Percentiles rank a stretch among this genome's conserved stretches.
These are phyloP conservation scores for Aspergillus eucalypticola DNA, from an alignment of 2,329 filamentous ascomycete genomes.

Conservation along the genomic window DNA sequence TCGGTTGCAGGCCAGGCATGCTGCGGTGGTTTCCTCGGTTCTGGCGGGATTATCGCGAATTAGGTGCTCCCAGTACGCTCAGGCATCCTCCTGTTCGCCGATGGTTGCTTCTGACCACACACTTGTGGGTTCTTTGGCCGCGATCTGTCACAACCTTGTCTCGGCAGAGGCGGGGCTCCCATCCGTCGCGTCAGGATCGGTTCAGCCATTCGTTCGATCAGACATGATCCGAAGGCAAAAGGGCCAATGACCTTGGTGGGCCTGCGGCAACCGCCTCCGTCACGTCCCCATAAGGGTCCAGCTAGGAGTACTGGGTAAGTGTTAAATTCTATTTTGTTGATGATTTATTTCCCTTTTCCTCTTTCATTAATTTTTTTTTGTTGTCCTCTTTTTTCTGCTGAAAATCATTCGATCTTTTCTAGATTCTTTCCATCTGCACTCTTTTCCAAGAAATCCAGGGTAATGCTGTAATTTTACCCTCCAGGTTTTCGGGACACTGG, in stretches of 20 bases:
- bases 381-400: background rate
- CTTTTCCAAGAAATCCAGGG: background rate
- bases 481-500: background rate
- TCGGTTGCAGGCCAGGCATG: background rate
- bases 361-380: background rate
- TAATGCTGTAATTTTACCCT: background rate
- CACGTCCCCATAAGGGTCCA: background rate
- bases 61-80: background rate
- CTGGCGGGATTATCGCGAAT: background rate
- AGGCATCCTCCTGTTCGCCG: background rate
- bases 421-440: background rate
- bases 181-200: background rate
- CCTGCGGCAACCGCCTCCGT: background rate
- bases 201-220: slow-evolving; percentile 1
- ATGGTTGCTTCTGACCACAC: background rate
- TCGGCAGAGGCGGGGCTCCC: slow-evolving; percentile 1
- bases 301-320: background rate
- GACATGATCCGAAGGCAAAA: background rate
- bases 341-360: background rate
- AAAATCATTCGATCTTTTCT: background rate
- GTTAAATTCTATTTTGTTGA: background rate
- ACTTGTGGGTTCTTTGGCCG: background rate
- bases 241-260: background rate
- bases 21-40: background rate
- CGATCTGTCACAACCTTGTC: slow-evolving; percentile 1